Evolutionary conservation across 2,329 filamentous ascomycete genomes (phyloP).

Genomic region (Colletotrichum neosansevieriae): DNA sequence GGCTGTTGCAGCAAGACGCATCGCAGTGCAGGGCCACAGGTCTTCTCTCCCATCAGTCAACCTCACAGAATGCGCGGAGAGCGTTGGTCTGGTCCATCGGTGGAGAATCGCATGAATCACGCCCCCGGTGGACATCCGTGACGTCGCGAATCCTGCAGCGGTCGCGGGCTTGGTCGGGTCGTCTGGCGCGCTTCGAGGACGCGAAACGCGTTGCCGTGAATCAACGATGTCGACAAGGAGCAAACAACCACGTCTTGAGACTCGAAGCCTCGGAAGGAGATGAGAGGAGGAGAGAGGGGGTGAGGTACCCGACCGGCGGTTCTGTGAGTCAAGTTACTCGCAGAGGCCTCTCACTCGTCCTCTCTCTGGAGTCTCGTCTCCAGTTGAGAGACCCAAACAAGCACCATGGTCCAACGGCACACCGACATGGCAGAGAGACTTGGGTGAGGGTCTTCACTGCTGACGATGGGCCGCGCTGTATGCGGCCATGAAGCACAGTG

Average conservation of each 20-base stretch:
- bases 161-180: conserved; percentile 16
- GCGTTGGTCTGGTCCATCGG: conserved; percentile 13
- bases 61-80: conserved; percentile 14
- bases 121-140: conserved; percentile 31
- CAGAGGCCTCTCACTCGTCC: conserved; percentile 12
- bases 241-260: conserved; percentile 13
- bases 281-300: neutral
- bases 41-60: neutral
- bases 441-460: conserved; percentile 28
- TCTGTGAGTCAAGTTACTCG: conserved; percentile 4
- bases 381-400: conserved; percentile 27
- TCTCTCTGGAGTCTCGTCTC: neutral
- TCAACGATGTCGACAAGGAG: conserved; percentile 1
- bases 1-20: conserved; percentile 6
- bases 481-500: conserved; percentile 46
- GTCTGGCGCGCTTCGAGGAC: conserved; percentile 33
- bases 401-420: conserved; percentile 31
- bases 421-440: conserved; percentile 28
- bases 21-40: neutral
- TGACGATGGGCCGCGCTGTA: conserved; percentile 42
- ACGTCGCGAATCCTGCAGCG: conserved; percentile 34
- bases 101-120: conserved; percentile 38
- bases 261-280: neutral
- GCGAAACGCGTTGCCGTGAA: conserved; percentile 35
- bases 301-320: conserved; percentile 6